A percentile compares a stretch with the other conserved stretches of the same genome.
These are phyloP conservation scores for Aspergillus hiratsukae DNA, from an alignment of 2,329 filamentous ascomycete genomes.

Conservation along the genomic window DNA sequence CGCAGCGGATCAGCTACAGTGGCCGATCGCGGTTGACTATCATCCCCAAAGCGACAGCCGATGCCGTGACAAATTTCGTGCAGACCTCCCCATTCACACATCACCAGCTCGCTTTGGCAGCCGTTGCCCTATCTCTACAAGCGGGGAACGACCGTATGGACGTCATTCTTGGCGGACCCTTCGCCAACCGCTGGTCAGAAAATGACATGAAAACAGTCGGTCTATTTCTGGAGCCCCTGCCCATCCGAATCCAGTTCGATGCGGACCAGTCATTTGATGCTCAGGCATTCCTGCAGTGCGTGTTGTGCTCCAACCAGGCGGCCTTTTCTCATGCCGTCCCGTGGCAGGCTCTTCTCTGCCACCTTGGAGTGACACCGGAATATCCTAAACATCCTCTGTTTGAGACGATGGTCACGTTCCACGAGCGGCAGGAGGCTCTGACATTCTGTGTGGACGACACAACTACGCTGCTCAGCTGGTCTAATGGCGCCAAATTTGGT, in stretches of 20 bases:
- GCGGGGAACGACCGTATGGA: neutral
- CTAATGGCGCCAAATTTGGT: constrained; percentile 4
- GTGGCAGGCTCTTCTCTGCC: neutral
- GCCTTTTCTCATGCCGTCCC: constrained; percentile 5
- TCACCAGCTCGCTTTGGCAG: constrained; percentile 1
- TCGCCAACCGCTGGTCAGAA: neutral
- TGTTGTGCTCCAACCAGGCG: neutral
- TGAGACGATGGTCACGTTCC: constrained; percentile 6
- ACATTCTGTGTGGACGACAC: neutral
- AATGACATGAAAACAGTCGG: constrained; percentile 2
- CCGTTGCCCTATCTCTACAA: neutral
- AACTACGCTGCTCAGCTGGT: neutral
- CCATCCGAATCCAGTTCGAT: constrained; percentile 1
- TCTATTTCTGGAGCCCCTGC: constrained; percentile 7
- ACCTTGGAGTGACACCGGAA: neutral
- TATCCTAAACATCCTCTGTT: constrained; percentile 2
- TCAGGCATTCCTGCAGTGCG: neutral
- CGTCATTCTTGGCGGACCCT: constrained; percentile 1
- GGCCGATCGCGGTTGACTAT: neutral
- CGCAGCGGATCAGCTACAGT: neutral
- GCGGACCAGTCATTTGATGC: neutral
- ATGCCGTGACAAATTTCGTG: neutral
- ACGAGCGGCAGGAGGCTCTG: neutral
- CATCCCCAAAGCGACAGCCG: neutral
- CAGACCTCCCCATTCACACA: neutral